Evolutionary conservation across 2,329 filamentous ascomycete species (phyloP), one percentile per base, ranked within the genome.

Genomic region (Westerdykella ornata): DNA sequence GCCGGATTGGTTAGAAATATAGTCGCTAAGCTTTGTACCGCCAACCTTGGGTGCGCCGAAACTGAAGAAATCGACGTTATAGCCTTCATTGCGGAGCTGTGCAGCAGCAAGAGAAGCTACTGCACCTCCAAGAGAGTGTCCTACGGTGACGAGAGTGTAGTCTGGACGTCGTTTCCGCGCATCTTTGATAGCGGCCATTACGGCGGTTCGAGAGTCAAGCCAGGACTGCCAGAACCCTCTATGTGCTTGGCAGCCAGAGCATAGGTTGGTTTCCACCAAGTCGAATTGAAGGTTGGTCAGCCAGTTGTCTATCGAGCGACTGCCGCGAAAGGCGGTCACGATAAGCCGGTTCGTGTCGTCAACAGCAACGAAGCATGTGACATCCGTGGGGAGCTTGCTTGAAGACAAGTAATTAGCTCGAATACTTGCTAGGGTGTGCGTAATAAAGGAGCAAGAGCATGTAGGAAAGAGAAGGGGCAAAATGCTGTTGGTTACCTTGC

Each of bases 11-110:
- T 56, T 56, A 7, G 72, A 73, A 49, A 85, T 71, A 56, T 73
- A 82, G 39, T 67, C 54, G 45, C 72, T 75, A 44, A 83, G 72
- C n/a, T 61, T 70, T 1, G 55, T 52, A 60, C 84, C 82, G 47
- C 77, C 82, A n/a, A 81, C 71, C n/a, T 82, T 76, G 1, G 83
- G 83, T 8, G 77, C 72, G 42, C 82, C 83, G 63, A 75, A 86
- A 1, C 76, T 80, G 68, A 80, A 84, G 7, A 63, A 36, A 1
- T 54, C 49, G 1, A 55, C 53, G 0, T 15, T 41, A 18, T 55
- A 45, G 3, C 58, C 59, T 3, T 35, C 14, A 18, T 56, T 60
- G 1, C 62, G 54, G 26, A 64, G 65, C 54, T 77, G 69, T 0
- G 75, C 76, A 0, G 72, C 77, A 1, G 73, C 81, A 9, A 87